Conservation (phyloP, 2,329 filamentous ascomycete species). For the Alternaria brassicicola region DNA sequence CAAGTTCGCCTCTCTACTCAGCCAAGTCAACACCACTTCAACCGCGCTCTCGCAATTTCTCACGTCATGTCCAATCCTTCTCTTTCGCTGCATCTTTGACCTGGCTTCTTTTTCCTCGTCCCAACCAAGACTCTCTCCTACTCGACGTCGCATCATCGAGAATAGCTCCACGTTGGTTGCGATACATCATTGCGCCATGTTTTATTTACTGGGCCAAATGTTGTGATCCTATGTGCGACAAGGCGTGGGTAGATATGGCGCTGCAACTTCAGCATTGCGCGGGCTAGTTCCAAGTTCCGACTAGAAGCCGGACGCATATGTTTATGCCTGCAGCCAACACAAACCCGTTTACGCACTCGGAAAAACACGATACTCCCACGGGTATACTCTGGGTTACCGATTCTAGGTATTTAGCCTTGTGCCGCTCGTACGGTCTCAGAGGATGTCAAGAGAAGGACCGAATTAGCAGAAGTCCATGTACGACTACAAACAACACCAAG, state of each 20-base stretch:
- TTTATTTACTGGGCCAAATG: not conserved
- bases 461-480: not conserved
- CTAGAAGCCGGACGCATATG: not conserved
- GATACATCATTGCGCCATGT: not conserved
- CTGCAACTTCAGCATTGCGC: slow-evolving; percentile 7
- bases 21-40: slow-evolving; percentile 5
- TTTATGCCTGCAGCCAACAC: not conserved
- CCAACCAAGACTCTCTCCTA: not conserved
- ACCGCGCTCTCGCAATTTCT: not conserved
- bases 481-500: not conserved
- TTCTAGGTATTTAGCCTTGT: not conserved
- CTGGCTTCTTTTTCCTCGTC: not conserved
- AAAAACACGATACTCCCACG: not conserved
- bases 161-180: not conserved
- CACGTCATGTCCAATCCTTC: not conserved
- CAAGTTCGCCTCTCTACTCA: not conserved
- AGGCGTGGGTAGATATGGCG: not conserved
- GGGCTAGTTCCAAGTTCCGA: slow-evolving; percentile 1
- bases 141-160: not conserved
- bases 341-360: not conserved
- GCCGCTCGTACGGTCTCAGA: not conserved
- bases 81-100: not conserved
- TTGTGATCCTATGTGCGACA: not conserved
- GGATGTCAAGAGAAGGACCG: slow-evolving; percentile 8
- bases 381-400: not conserved